Conservation (phyloP, 352 stramenopile species). For the Phytopythium delawarense region DNA sequence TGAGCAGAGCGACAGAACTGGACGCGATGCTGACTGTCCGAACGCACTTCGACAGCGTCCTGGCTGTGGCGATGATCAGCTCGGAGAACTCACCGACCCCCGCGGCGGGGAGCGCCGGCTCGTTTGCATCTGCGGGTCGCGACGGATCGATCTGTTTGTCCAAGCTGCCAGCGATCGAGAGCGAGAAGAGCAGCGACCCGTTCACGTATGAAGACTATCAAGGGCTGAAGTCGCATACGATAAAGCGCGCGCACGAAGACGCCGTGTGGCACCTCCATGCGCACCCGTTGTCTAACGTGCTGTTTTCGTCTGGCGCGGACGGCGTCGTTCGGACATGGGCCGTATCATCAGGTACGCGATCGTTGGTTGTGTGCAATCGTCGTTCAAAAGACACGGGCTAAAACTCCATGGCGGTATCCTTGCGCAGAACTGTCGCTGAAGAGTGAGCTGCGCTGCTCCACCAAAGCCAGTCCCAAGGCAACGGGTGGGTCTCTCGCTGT, state of each 20-base stretch:
- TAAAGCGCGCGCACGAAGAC: slow-evolving; percentile 78
- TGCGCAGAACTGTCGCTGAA: slow-evolving; percentile 67
- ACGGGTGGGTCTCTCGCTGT: slow-evolving; percentile 20
- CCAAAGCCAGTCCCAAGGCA: slow-evolving; percentile 50
- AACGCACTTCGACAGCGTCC: slow-evolving; percentile 68
- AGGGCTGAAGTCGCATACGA: slow-evolving; percentile 50
- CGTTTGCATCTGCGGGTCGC: slow-evolving; percentile 69
- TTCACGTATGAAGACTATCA: slow-evolving; percentile 76
- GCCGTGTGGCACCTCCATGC: slow-evolving; percentile 81
- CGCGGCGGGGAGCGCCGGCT: slow-evolving; percentile 37
- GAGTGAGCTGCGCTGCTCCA: slow-evolving; percentile 59
- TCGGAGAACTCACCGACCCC: slow-evolving; percentile 69
- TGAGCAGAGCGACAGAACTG: slow-evolving; percentile 53
- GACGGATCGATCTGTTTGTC: slow-evolving; percentile 72
- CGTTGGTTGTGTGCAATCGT: slow-evolving; percentile 3
- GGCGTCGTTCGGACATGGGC: slow-evolving; percentile 78
- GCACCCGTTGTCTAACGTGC: slow-evolving; percentile 74
- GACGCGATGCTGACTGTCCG: slow-evolving; percentile 76
- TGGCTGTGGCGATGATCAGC: slow-evolving; percentile 69
- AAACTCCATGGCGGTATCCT: background rate
- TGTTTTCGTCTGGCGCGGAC: slow-evolving; percentile 80
- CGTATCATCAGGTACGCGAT: slow-evolving; percentile 52
- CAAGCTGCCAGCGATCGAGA: slow-evolving; percentile 51
- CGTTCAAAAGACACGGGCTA: background rate
- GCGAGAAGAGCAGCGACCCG: slow-evolving; percentile 55